Evolutionary conservation across 2,329 filamentous ascomycete species (phyloP).

Genomic region (Cercospora zeae-maydis): DNA sequence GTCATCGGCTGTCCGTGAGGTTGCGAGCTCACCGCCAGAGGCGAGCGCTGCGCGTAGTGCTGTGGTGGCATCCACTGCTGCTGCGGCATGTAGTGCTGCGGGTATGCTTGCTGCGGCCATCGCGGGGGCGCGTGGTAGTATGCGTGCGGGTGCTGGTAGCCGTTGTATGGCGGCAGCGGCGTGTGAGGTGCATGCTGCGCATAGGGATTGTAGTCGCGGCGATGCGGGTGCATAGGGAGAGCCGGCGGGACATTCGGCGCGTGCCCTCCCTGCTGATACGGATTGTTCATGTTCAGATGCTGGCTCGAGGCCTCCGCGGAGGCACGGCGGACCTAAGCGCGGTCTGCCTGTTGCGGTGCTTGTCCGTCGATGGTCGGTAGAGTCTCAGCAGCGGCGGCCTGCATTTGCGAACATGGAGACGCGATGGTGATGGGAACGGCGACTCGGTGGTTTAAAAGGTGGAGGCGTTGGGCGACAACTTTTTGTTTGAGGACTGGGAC

Average conservation of each 20-base stretch:
- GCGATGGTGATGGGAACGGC: not conserved
- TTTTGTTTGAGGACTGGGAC: not conserved
- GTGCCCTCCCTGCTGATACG: conserved; percentile 15
- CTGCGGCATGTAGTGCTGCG: conserved; percentile 35
- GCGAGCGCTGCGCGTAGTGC: conserved; percentile 40
- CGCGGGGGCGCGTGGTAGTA: conserved; percentile 28
- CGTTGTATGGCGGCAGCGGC: conserved; percentile 36
- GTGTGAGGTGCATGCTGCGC: conserved; percentile 38
- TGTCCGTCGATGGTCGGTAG: not conserved
- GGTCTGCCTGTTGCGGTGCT: not conserved
- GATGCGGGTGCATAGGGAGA: conserved; percentile 23
- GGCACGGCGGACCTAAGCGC: conserved; percentile 4
- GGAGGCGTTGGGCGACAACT: not conserved
- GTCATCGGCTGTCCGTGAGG: conserved; percentile 49
- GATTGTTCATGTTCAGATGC: conserved; percentile 11
- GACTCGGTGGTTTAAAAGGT: not conserved
- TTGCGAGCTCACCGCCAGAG: conserved; percentile 47
- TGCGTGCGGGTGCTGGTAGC: conserved; percentile 31
- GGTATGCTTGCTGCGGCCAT: conserved; percentile 35
- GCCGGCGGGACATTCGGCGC: conserved; percentile 15
- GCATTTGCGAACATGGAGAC: conserved; percentile 6
- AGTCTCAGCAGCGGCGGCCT: not conserved
- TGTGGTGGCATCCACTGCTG: conserved; percentile 36
- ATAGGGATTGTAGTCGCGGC: conserved; percentile 37
- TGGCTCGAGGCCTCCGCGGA: conserved; percentile 3